Evolutionary conservation across 768 basidiomycete genomes (phyloP).

Genomic region (Serendipita sp.): DNA sequence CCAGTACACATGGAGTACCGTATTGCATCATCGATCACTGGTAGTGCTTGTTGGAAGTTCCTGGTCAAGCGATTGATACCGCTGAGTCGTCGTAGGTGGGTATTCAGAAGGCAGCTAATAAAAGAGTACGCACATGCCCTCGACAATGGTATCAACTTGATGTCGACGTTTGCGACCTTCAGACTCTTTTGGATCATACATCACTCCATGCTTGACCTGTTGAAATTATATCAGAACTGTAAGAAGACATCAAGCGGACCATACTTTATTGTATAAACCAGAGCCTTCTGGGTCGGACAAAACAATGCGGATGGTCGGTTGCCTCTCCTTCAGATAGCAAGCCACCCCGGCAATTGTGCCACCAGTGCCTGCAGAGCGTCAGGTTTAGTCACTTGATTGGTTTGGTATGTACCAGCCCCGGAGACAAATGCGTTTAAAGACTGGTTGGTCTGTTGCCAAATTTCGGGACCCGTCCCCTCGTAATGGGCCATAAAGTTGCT

Average conservation of each 20-base stretch:
- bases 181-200: slow-evolving; percentile 85
- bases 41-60: slow-evolving; percentile 74
- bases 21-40: slow-evolving; percentile 58
- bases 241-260: not conserved
- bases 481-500: slow-evolving; percentile 86
- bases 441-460: slow-evolving; percentile 85
- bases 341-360: slow-evolving; percentile 86
- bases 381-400: not conserved
- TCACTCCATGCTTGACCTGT: slow-evolving; percentile 78
- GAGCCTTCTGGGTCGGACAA: slow-evolving; percentile 89
- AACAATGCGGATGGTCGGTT: slow-evolving; percentile 48
- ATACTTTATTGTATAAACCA: slow-evolving; percentile 85
- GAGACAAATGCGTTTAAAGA: slow-evolving; percentile 42
- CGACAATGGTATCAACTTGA: slow-evolving; percentile 93
- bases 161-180: slow-evolving; percentile 88
- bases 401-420: not conserved
- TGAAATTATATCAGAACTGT: not conserved
- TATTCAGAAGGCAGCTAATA: not conserved
- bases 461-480: slow-evolving; percentile 82
- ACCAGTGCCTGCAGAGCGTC: slow-evolving; percentile 53
- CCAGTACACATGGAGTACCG: not conserved
- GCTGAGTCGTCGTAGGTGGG: slow-evolving; percentile 26
- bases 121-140: slow-evolving; percentile 49
- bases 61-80: slow-evolving; percentile 87
- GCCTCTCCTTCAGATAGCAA: slow-evolving; percentile 58